Conservation (phyloP, 495 filamentous ascomycete species). For the Hypoxylon trugodes region DNA sequence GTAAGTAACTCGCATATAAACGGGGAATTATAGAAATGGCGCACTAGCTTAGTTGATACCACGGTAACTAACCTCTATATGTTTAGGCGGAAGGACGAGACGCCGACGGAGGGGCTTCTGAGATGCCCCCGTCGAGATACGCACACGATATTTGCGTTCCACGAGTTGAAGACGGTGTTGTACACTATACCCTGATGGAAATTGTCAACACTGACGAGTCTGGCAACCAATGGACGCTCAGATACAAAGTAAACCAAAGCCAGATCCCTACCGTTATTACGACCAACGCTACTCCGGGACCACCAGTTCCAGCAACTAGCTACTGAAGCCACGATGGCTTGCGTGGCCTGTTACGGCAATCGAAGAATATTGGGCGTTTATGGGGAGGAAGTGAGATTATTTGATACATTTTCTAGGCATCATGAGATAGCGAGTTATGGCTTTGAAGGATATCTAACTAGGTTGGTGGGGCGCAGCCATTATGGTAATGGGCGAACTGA, state of each 20-base stretch:
- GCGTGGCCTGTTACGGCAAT: constrained; percentile 1
- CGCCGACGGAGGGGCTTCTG: constrained; percentile 41
- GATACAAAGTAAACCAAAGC: constrained; percentile 39
- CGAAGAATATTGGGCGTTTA: not conserved
- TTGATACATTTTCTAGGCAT: constrained; percentile 13
- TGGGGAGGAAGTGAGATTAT: not conserved
- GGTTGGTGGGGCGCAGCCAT: constrained; percentile 27
- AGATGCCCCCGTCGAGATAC: constrained; percentile 38
- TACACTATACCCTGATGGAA: constrained; percentile 57
- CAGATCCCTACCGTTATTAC: constrained; percentile 43
- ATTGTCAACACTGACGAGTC: constrained; percentile 45
- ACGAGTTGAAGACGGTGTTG: constrained; percentile 51
- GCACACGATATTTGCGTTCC: constrained; percentile 52
- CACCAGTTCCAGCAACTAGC: constrained; percentile 31
- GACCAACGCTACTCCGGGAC: constrained; percentile 49
- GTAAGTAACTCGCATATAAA: constrained; percentile 50
- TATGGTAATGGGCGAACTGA: constrained; percentile 27
- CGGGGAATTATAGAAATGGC: too few relatives aligned
- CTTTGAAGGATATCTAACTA: constrained; percentile 18
- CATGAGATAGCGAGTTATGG: constrained; percentile 15
- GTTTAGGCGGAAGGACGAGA: constrained; percentile 61
- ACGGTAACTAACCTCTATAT: constrained; percentile 21
- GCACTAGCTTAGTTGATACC: not conserved
- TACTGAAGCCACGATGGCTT: constrained; percentile 13
- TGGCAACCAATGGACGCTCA: constrained; percentile 46